Percentiles rank a stretch among this genome's conserved stretches.
These are phyloP conservation scores for Jamesozyma rosinii DNA, from an alignment of 805 yeast species.

Conservation along the genomic window DNA sequence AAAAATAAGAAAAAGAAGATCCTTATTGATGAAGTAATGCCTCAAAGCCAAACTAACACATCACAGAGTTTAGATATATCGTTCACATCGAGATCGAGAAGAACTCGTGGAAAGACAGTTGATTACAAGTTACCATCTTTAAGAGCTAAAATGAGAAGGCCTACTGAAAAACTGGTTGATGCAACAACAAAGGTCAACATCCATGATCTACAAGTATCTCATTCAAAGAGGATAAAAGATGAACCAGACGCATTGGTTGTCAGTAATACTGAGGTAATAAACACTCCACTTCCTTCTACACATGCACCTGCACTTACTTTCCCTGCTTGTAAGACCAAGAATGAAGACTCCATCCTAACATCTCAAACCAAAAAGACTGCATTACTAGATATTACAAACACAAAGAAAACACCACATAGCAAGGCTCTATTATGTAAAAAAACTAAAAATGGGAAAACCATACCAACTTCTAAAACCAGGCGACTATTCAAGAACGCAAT, in stretches of 20 bases:
- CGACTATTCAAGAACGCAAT: constrained; percentile 26
- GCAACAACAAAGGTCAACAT: constrained; percentile 41
- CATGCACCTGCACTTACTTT: background rate
- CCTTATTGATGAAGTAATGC: constrained; percentile 34
- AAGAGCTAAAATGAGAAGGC: constrained; percentile 60
- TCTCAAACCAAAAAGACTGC: background rate
- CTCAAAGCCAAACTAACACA: constrained; percentile 21
- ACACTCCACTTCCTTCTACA: background rate
- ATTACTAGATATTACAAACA: background rate
- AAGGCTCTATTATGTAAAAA: background rate
- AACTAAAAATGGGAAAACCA: constrained; percentile 2
- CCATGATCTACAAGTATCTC: constrained; percentile 27
- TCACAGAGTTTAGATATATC: constrained; percentile 9
- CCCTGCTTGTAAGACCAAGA: background rate
- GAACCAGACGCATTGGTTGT: background rate
- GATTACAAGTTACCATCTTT: constrained; percentile 62
- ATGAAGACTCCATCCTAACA: background rate
- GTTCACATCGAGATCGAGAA: constrained; percentile 30
- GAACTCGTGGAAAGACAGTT: constrained; percentile 48
- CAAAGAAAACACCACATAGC: background rate
- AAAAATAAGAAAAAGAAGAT: constrained; percentile 21
- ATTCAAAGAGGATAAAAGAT: constrained; percentile 6
- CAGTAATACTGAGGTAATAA: background rate
- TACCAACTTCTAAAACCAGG: constrained; percentile 6
- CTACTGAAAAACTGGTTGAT: constrained; percentile 48